These are phyloP conservation scores for Dentipellis fragilis DNA, from an alignment of 768 basidiomycete species.

Conservation along the genomic window DNA sequence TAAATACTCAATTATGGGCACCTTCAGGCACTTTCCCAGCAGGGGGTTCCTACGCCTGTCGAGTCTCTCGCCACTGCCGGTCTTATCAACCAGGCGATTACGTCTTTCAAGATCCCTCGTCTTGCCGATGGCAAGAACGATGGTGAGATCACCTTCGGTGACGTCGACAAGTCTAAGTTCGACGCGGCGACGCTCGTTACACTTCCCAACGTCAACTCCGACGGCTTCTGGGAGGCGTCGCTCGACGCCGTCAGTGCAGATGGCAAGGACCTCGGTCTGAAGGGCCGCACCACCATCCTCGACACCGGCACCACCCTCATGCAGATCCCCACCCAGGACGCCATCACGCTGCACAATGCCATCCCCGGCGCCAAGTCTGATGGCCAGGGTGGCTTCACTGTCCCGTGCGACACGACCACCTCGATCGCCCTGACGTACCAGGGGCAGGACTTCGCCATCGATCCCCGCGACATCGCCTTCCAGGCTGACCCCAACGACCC, in stretches of 20 bases:
- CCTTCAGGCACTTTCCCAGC: conserved; percentile 48
- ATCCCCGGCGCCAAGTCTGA: conserved; percentile 48
- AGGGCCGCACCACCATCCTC: conserved; percentile 59
- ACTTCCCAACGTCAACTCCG: conserved; percentile 48
- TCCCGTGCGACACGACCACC: conserved; percentile 55
- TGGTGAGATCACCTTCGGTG: conserved; percentile 78
- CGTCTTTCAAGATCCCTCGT: conserved; percentile 75
- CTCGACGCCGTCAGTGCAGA: conserved; percentile 52
- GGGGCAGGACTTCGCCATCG: conserved; percentile 48
- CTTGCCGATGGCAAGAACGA: conserved; percentile 59
- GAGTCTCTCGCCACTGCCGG: conserved; percentile 55
- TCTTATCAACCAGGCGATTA: conserved; percentile 52
- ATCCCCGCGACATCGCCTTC: conserved; percentile 57
- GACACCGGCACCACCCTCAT: conserved; percentile 41
- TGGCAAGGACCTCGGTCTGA: conserved; percentile 39
- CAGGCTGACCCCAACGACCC: conserved; percentile 35
- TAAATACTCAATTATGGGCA: neutral
- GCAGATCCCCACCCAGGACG: conserved; percentile 34
- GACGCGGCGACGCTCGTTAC: conserved; percentile 46
- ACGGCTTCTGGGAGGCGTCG: conserved; percentile 76
- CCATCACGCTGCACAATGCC: conserved; percentile 38
- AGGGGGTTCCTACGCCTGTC: conserved; percentile 55
- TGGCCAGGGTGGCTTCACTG: conserved; percentile 40
- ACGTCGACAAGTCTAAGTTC: conserved; percentile 63
- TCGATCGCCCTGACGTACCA: conserved; percentile 49